phyloP scores from a whole-genome alignment of 2,329 filamentous ascomycete species.

The Nigrospora osmanthi region DNA sequence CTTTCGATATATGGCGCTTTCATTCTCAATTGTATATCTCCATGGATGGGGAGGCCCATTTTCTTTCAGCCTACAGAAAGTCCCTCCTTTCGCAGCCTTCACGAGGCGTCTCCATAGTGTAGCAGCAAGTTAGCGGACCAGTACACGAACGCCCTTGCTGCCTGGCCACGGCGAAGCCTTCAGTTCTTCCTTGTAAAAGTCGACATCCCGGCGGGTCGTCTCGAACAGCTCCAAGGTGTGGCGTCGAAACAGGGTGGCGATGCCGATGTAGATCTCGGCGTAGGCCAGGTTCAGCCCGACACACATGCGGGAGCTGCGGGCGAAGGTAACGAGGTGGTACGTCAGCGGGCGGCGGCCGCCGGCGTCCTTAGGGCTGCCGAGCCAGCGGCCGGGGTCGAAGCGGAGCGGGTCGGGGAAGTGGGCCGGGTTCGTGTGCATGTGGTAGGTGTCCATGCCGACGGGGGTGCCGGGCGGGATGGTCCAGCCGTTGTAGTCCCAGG shows the following conservation, averaged over 20 bases:
- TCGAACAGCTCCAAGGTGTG: slow-evolving; percentile 30
- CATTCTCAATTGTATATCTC: too few species aligned
- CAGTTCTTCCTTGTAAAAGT: too few species aligned
- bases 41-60: too few species aligned
- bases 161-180: too few species aligned
- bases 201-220: slow-evolving; percentile 9
- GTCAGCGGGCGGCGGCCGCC: slow-evolving; percentile 6
- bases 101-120: too few species aligned
- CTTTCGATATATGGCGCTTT: too few species aligned
- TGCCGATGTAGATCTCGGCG: slow-evolving; percentile 24
- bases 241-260: slow-evolving; percentile 33
- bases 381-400: slow-evolving; percentile 13
- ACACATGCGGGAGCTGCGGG: slow-evolving; percentile 23
- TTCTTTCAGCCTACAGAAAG: too few species aligned
- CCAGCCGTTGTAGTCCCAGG: slow-evolving; percentile 5
- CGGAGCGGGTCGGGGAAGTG: slow-evolving; percentile 7
- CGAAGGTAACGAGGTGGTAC: slow-evolving; percentile 19
- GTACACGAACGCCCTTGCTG: too few species aligned
- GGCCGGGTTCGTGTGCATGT: slow-evolving; percentile 11
- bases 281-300: slow-evolving; percentile 23
- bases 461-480: slow-evolving; percentile 8
- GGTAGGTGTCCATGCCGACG: slow-evolving; percentile 10
- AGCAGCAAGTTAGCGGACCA: too few species aligned
- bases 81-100: too few species aligned
- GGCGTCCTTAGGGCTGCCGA: slow-evolving; percentile 8